Percentiles rank a stretch among this genome's conserved stretches.
phyloP scores from a whole-genome alignment of 2,329 filamentous ascomycete species.

The Botryotinia calthae region DNA sequence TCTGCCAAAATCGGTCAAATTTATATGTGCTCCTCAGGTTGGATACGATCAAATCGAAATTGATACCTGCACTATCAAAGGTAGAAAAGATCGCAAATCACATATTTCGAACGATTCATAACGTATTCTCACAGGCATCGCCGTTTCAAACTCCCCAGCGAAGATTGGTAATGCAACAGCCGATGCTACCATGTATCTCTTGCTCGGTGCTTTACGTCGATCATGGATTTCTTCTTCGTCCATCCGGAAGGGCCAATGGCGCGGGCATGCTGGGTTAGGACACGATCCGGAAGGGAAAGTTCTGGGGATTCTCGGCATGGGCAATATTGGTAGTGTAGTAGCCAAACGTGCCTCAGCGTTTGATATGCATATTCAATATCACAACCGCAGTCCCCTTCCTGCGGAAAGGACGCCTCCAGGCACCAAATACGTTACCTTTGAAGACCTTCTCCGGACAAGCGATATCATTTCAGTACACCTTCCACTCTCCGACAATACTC shows the following conservation, averaged over 20 bases:
- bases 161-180: conserved; percentile 79
- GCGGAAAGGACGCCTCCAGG: conserved; percentile 48
- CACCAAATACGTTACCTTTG: conserved; percentile 67
- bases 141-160: conserved; percentile 72
- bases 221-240: conserved; percentile 53
- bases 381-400: conserved; percentile 64
- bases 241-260: conserved; percentile 65
- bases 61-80: conserved; percentile 57
- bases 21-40: conserved; percentile 64
- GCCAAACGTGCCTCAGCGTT: conserved; percentile 69
- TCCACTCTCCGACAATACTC: conserved; percentile 65
- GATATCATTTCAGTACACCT: conserved; percentile 78
- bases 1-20: conserved; percentile 51
- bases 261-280: conserved; percentile 49
- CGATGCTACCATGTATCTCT: conserved; percentile 74
- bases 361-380: conserved; percentile 71
- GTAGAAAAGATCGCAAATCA: not conserved
- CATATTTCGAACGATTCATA: not conserved
- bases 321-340: conserved; percentile 74
- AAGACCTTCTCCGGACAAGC: conserved; percentile 64
- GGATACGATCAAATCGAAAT: conserved; percentile 83
- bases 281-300: conserved; percentile 72
- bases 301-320: conserved; percentile 80
- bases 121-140: conserved; percentile 47
- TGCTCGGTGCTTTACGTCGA: conserved; percentile 73